Percentiles rank a stretch among this genome's conserved stretches.
These are phyloP conservation scores for Backusella circina DNA, from an alignment of 192 early-diverging fungal genomes.

Conservation along the genomic window DNA sequence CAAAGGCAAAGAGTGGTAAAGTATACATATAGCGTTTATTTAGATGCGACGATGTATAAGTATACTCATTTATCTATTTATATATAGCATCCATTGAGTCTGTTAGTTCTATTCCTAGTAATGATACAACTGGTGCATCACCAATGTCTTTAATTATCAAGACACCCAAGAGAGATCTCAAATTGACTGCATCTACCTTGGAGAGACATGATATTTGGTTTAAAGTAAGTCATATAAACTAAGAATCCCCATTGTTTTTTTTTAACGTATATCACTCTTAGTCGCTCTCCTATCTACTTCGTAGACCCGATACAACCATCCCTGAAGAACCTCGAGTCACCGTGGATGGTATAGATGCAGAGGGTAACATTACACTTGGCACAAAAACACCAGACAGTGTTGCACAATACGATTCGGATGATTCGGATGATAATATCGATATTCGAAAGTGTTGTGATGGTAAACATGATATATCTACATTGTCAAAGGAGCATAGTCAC, in stretches of 20 bases:
- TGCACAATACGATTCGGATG: conserved; percentile 21
- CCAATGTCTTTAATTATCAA: conserved; percentile 62
- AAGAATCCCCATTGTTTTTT: no score
- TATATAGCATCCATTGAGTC: conserved; percentile 60
- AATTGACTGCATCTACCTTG: conserved; percentile 63
- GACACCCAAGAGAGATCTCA: conserved; percentile 68
- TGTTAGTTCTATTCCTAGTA: conserved; percentile 53
- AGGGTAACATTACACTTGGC: background rate
- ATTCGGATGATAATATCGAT: conserved; percentile 23
- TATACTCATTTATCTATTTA: conserved; percentile 16
- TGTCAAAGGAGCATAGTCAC: conserved; percentile 6
- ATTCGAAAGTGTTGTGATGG: conserved; percentile 37
- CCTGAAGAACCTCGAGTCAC: conserved; percentile 8
- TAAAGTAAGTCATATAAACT: conserved; percentile 38
- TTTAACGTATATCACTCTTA: background rate
- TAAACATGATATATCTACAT: conserved; percentile 26
- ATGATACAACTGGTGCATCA: conserved; percentile 33
- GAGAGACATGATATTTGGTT: conserved; percentile 74
- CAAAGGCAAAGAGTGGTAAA: conserved; percentile 49
- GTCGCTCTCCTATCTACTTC: conserved; percentile 28
- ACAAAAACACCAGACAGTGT: background rate
- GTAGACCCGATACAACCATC: conserved; percentile 1
- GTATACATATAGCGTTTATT: no score
- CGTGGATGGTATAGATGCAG: background rate
- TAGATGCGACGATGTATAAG: background rate